Percentiles rank a stretch among this genome's conserved stretches.
These are phyloP conservation scores for Candida germanica DNA, from an alignment of 805 yeast genomes.

Conservation along the genomic window DNA sequence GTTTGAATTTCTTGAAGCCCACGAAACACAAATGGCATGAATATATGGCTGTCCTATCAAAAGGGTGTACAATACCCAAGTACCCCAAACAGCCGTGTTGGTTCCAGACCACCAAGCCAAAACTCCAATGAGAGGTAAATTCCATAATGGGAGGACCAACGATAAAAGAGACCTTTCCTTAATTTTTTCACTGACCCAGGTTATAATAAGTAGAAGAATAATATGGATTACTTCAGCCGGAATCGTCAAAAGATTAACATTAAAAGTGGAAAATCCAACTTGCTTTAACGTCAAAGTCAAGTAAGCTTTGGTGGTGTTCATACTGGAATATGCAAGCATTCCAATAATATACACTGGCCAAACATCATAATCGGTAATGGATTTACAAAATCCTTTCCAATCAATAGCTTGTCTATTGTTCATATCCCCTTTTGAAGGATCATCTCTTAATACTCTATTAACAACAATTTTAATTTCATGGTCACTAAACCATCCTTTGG, in stretches of 20 bases:
- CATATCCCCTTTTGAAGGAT: constrained; percentile 30
- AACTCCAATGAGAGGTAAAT: constrained; percentile 29
- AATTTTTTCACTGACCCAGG: constrained; percentile 35
- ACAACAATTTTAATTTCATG: constrained; percentile 26
- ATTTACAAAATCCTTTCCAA: constrained; percentile 15
- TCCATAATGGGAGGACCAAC: constrained; percentile 26
- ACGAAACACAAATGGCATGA: constrained; percentile 28
- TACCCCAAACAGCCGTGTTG: constrained; percentile 38
- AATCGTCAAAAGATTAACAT: constrained; percentile 21
- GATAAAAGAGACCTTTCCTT: constrained; percentile 25
- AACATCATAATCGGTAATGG: constrained; percentile 21
- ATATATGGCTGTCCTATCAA: constrained; percentile 31
- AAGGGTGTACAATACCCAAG: constrained; percentile 34
- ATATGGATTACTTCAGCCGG: constrained; percentile 29
- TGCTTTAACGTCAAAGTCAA: constrained; percentile 46
- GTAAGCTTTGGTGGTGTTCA: constrained; percentile 30
- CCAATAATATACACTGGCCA: constrained; percentile 36
- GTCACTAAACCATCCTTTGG: constrained; percentile 37
- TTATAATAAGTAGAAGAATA: constrained; percentile 29
- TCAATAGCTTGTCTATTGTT: constrained; percentile 24
- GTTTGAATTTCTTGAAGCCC: constrained; percentile 27
- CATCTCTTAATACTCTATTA: constrained; percentile 25
- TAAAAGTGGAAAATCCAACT: constrained; percentile 22
- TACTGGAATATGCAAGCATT: constrained; percentile 21
- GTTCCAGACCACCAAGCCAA: constrained; percentile 42